These are phyloP conservation scores for carrot (Daucus carota) DNA, from an alignment of 129 eudicot genomes.

Conservation along the genomic window DH1_v3.0 NC_030383.2:45229001-45229500, in stretches of 20 bases:
- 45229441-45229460: no score
- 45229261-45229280: neutral
- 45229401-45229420: no score
- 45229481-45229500: no score
- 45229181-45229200: constrained; percentile 77
- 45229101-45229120: constrained; percentile 99
- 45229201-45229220: constrained; percentile 32
- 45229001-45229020: constrained; percentile 56
- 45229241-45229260: neutral
- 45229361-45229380: neutral
- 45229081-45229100: constrained; percentile 7
- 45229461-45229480: neutral
- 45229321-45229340: neutral
- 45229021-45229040: neutral
- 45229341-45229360: neutral
- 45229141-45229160: constrained; percentile 94
- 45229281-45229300: neutral
- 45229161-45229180: constrained; percentile 96
- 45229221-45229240: neutral
- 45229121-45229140: constrained; percentile 99
- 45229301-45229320: neutral
- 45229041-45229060: neutral
- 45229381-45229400: neutral
- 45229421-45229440: no score
- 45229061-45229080: neutral